Evolutionary conservation across 495 filamentous ascomycete genomes (phyloP), one percentile per base, ranked within the genome.

Genomic region (Aspergillus incahuasiensis): DNA sequence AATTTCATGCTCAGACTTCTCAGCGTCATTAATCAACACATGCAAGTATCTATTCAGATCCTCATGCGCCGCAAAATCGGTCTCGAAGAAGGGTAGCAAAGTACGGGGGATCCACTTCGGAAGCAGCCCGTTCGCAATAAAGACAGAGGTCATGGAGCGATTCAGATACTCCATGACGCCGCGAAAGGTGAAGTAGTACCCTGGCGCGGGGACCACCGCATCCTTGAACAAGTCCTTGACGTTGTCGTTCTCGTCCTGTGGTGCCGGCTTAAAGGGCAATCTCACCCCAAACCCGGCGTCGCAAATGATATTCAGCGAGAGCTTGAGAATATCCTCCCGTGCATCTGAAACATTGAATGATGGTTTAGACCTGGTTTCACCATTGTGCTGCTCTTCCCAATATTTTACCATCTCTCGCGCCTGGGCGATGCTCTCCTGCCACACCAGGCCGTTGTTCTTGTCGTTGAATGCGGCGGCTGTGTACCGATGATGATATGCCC

Each of bases 401-500:
- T 63, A 60, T 6, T 62, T 40, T n/a, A 67, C 53, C 67, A 76
- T 72, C 6, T 59, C 63, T 0, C 42, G 35, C 1, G 58, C 59
- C 52, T 73, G 67, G 1, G 45, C 41, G 18, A 74, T 53, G 0
- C 60, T 56, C 40, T 77, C 68, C 5, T 60, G 24, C 77, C 77
- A 82, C 0, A 81, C 78, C 1, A 77, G 48, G 9, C 54, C 52
- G 46, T 74, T 79, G 57, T 72, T 78, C 47, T 70, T 73, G 55
- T 83, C 77, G 39, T 73, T 78, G 64, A 82, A 80, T 9, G 68
- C 67, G 0, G 59, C 51, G 3, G 68, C 63, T 0, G 72, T 67
- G 8, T 75, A 54, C 47, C 74, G 79, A 15, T 78, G 68, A 48
- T 79, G 75, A 18, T 60, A 69, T 16, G 72, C 67, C 78, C 79